phyloP scores from a whole-genome alignment of 345 rosid genomes.

The Eucalyptus tenuipes region DNA sequence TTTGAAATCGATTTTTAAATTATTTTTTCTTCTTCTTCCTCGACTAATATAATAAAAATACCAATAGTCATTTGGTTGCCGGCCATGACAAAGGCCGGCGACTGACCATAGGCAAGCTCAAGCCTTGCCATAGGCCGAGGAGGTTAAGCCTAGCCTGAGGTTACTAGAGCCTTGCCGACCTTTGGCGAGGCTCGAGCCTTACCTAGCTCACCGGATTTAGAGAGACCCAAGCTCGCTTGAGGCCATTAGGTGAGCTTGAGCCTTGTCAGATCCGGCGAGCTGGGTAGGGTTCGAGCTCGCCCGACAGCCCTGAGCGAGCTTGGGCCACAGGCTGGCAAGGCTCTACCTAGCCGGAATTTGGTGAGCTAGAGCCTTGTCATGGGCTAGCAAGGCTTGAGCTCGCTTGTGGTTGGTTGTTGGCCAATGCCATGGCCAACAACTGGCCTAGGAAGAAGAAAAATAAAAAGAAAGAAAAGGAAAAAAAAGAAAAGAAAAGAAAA shows the following conservation, averaged over 20 bases:
- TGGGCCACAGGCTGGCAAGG: too few relatives aligned
- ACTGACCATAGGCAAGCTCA: too few relatives aligned
- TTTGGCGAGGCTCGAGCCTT: rapidly evolving
- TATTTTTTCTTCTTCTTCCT: too few relatives aligned
- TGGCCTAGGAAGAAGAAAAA: too few relatives aligned
- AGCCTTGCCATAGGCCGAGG: rapidly evolving
- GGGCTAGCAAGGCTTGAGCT: rapidly evolving
- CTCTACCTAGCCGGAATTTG: rapidly evolving
- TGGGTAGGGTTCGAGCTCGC: rapidly evolving
- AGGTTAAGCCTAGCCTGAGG: too few relatives aligned
- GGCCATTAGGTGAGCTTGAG: rapidly evolving
- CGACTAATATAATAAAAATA: too few relatives aligned
- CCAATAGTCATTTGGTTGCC: rapidly evolving
- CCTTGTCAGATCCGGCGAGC: rapidly evolving
- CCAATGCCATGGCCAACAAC: too few relatives aligned
- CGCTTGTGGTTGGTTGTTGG: rapidly evolving
- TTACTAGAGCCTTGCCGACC: rapidly evolving
- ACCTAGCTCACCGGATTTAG: rapidly evolving
- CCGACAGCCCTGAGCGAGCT: rapidly evolving
- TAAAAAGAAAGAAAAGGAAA: too few relatives aligned
- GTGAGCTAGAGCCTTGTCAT: rapidly evolving
- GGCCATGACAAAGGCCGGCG: too few relatives aligned
- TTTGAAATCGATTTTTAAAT: too few relatives aligned
- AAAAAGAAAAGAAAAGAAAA: too few relatives aligned
- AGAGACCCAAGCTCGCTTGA: too few relatives aligned